A percentile compares a stretch with the other conserved stretches of the same genome.
These are phyloP conservation scores for Lachnellula arida DNA, from an alignment of 2,329 filamentous ascomycete species.

Conservation along the genomic window DNA sequence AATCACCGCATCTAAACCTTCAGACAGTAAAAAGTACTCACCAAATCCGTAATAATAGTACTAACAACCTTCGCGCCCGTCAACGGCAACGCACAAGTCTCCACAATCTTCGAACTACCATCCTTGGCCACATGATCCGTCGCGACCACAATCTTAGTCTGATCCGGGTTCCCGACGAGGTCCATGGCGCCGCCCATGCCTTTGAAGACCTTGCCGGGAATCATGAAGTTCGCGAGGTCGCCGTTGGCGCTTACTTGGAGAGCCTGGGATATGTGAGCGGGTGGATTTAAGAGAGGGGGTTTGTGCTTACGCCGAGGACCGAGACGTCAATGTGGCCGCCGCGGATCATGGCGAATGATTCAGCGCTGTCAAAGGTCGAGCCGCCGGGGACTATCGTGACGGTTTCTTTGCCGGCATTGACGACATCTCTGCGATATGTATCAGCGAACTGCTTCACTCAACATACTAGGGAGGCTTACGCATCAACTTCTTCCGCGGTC, in stretches of 20 bases:
- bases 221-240: constrained; percentile 86
- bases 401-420: constrained; percentile 86
- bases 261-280: constrained; percentile 1
- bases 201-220: constrained; percentile 82
- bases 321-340: constrained; percentile 80
- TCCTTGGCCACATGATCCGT: constrained; percentile 68
- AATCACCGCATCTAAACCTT: too few relatives aligned
- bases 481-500: constrained; percentile 64
- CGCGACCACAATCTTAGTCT: constrained; percentile 67
- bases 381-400: constrained; percentile 75
- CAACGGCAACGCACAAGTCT: constrained; percentile 58
- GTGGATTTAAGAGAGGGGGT: background rate
- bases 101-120: constrained; percentile 61
- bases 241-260: constrained; percentile 70
- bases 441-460: background rate
- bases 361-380: constrained; percentile 71
- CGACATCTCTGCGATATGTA: constrained; percentile 54
- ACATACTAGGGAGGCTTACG: constrained; percentile 33
- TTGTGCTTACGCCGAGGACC: constrained; percentile 57
- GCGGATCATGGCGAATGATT: constrained; percentile 84
- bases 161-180: constrained; percentile 64
- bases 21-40: background rate
- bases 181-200: constrained; percentile 82
- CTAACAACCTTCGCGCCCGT: constrained; percentile 42
- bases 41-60: constrained; percentile 12